Evolutionary conservation across 768 basidiomycete species (phyloP), one percentile per base, ranked within the genome.

Genomic region (Serendipita sp.): DNA sequence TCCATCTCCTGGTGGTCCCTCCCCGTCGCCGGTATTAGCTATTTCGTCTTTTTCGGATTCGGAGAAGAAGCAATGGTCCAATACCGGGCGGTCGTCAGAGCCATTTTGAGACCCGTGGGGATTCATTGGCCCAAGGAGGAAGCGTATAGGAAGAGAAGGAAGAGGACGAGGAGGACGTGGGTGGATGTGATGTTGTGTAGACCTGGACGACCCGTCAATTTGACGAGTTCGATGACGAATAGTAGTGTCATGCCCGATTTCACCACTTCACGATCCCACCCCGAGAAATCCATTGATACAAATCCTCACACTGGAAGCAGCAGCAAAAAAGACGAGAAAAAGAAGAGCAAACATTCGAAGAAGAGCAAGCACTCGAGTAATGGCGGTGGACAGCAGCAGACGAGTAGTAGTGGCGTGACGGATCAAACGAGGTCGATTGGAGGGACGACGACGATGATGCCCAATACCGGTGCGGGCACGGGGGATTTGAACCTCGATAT

Each of bases 1-100:
- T 44, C 54, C 34, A 23, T 80, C 41, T 75, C 71, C 3, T 78
- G 83, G 62, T 83, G 83, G 83, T 63, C 75, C 23, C 68, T 75
- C 16, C 67, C 81, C 4, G 66, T 77, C 38, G 80, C 78, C 68
- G 79, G 82, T 2, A 71, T 85, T 65, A 11, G 80, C 46, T 86
- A 87, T 75, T 87, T 86, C 69, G 72, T 71, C n/a, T 81, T 84
- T 75, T 87, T 88, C 69, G 85, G 84, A 1, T 80, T 85, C 62
- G 81, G 80, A 8, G 77, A 79, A 32, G 85, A 86, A 70, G 83
- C 84, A 30, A 74, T 76, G 65, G 79, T 76, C 69, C 73, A 82
- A 67, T 86, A 86, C 68, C 73, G 75, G 5, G 70, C 71, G 3
- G 76, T 75, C 0, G 72, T 77, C 66, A 47, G 46, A 11, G 56